A percentile compares a stretch with the other conserved stretches of the same genome.
Evolutionary conservation across 2,329 filamentous ascomycete genomes (phyloP).

Genomic region (Stachybotrys chartarum): DNA sequence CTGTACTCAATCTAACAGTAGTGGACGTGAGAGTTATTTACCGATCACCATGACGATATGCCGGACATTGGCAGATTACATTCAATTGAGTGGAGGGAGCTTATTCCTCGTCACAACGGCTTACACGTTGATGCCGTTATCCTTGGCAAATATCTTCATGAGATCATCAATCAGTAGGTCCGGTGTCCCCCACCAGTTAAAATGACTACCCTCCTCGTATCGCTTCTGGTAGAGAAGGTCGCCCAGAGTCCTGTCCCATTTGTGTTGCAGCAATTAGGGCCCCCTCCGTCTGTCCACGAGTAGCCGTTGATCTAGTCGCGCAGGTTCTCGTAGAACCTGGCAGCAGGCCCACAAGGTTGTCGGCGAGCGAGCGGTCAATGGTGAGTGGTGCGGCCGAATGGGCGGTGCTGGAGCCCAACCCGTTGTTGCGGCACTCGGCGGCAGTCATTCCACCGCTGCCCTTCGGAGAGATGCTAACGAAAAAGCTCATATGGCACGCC

Average conservation of each 20-base stretch:
- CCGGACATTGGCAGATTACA: too few relatives aligned
- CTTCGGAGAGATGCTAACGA: conserved; percentile 44
- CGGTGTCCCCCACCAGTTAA: not conserved
- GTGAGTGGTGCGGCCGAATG: conserved; percentile 60
- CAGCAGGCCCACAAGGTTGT: conserved; percentile 62
- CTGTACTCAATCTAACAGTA: too few relatives aligned
- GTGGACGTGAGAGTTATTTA: too few relatives aligned
- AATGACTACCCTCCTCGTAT: not conserved
- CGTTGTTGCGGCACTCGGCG: not conserved
- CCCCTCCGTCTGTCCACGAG: conserved; percentile 65
- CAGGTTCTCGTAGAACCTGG: conserved; percentile 77
- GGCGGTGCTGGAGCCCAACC: conserved; percentile 1
- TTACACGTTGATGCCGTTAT: too few relatives aligned
- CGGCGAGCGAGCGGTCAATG: conserved; percentile 58
- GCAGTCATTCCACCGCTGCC: conserved; percentile 44
- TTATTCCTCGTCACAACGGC: too few relatives aligned
- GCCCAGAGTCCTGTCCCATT: not conserved
- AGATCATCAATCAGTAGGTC: not conserved
- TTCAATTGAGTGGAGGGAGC: too few relatives aligned
- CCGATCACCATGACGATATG: too few relatives aligned
- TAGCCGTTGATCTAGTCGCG: conserved; percentile 69
- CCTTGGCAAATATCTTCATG: too few relatives aligned
- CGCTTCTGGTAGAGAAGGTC: not conserved
- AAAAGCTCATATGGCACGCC: conserved; percentile 40
- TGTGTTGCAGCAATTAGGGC: conserved; percentile 42